Base-by-base conservation (phyloP, 441 rosid genomes). In the Mallotus japonicus region DNA sequence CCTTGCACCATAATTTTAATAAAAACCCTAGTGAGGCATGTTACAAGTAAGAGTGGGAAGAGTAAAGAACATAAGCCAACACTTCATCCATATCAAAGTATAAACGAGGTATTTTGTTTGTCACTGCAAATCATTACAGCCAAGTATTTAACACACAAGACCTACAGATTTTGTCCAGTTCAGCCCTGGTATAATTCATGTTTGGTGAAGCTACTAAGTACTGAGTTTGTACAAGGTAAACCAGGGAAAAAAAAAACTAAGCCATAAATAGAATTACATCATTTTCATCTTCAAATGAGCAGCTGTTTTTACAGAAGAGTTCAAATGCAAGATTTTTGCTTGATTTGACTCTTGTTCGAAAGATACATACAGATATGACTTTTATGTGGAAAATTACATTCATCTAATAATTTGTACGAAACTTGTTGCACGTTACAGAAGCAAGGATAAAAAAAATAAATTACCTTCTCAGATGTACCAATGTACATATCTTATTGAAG, bases 401-500 rank as follows among this genome's bases (percentile, higher is more conserved):
- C 32, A 28, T 28, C 62, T 59, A 44, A 65, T 65, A 50, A 50
- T 75, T 65, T 77, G 67, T 69, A 76, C 68, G 20, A 63, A 77
- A 73, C 54, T 68, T 40, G 44, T 69, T 32, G 65, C 72, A 71
- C 51, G 61, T 75, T 72, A 77, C 77, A 74, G 37, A 60, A 59
- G 79, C 73, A 34, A 28, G 51, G 32, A 28, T 28, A 49, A 42
- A 32, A 73, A 73, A 57, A 70, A 6, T 69, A 77, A 62, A 40
- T 73, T 76, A 76, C 76, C 69, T 76, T 76, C 69, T 71, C 76
- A 46, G 71, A 58, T 24, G 75, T 73, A 69, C 40, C 67, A 59
- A 64, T 58, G 74, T 54, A 68, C 63, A 71, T 46, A 44, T 58
- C 71, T 76, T 79, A 79, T 85, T 80, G 59, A 69, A 40, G 78